phyloP scores from a whole-genome alignment of 1,284 basidiomycete genomes.

The Ceratobasidium theobromae region DNA sequence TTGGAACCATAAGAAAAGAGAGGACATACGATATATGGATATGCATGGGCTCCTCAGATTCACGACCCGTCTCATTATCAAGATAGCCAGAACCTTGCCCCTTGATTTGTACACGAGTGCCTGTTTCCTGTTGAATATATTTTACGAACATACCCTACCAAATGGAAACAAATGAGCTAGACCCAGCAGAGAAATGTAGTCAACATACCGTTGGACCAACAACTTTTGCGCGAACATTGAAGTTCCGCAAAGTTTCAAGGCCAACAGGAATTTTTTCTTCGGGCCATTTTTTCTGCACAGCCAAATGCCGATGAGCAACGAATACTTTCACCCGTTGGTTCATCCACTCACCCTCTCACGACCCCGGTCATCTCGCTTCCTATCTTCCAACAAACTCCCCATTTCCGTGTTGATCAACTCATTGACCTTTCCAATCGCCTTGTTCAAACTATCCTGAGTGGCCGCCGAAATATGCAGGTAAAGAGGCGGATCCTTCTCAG shows the following conservation, averaged over 20 bases:
- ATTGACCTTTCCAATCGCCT: constrained; percentile 79
- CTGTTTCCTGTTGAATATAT: constrained; percentile 96
- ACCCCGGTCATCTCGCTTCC: constrained; percentile 57
- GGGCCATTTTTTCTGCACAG: constrained; percentile 82
- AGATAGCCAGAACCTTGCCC: constrained; percentile 93
- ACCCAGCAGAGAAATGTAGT: neutral
- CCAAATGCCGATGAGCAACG: constrained; percentile 9
- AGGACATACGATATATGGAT: constrained; percentile 83
- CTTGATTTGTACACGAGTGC: constrained; percentile 97
- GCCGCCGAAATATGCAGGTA: constrained; percentile 92
- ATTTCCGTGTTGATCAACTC: constrained; percentile 84
- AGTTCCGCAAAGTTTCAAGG: constrained; percentile 89
- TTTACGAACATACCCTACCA: constrained; percentile 92
- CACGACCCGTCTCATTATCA: constrained; percentile 89
- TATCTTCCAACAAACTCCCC: constrained; percentile 84
- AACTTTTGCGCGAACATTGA: constrained; percentile 96
- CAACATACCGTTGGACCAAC: constrained; percentile 86
- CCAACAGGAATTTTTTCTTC: constrained; percentile 90
- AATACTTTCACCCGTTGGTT: neutral
- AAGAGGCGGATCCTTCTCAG: constrained; percentile 89
- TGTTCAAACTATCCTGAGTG: constrained; percentile 75
- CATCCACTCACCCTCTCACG: constrained; percentile 62
- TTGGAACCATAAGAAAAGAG: constrained; percentile 21
- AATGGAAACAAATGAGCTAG: neutral
- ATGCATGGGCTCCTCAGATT: constrained; percentile 91